Base-by-base conservation (phyloP, 768 basidiomycete genomes). In the Daedaleopsis nitida region DNA sequence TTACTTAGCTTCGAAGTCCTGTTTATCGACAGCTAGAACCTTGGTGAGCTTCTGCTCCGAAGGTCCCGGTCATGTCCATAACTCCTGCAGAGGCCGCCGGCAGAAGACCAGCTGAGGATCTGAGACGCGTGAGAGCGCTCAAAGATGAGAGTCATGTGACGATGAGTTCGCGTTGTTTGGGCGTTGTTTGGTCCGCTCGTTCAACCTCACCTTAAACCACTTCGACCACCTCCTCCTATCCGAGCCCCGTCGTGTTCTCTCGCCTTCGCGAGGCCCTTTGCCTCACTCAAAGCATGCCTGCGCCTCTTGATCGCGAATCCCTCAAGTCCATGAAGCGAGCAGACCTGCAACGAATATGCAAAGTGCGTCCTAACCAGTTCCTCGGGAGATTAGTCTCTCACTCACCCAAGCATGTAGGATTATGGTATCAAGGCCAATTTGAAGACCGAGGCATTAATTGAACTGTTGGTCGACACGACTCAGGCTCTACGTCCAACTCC, bases 341-440 rank as follows among this genome's bases (percentile, higher is more conserved):
- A 2, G 83, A 83, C 48, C 74, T 83, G 19, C 92, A 92, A 81
- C 79, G 73, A 63, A 64, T 83, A 16, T 81, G 81, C 72, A 92
- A 91, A 77, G 89, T 88, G 66, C 39, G 65, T 57, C 23, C 21
- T 34, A 24, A 39, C 19, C 14, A 34, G n/a, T 52, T 34, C 42
- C 32, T 24, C 50, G 24, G 52, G 39, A 21, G 43, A 23, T 10
- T 27, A 39, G 14, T 52, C 42, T 59, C 50, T 23, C 38, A 16
- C 63, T 52, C 58, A 57, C 51, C 39, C 55, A 24, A 16, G 27
- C 34, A 7, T 47, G 27, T 57, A 93, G 90, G 88, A 91, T 66
- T 85, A 87, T 69, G 89, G 90, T 59, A 84, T 93, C 62, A 89
- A 83, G 74, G 91, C 91, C 48, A 92, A 92, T 74, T 81, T 92